These are phyloP conservation scores for Phytophthora sansomeana DNA, from an alignment of 352 stramenopile species.

Conservation along the genomic window DNA sequence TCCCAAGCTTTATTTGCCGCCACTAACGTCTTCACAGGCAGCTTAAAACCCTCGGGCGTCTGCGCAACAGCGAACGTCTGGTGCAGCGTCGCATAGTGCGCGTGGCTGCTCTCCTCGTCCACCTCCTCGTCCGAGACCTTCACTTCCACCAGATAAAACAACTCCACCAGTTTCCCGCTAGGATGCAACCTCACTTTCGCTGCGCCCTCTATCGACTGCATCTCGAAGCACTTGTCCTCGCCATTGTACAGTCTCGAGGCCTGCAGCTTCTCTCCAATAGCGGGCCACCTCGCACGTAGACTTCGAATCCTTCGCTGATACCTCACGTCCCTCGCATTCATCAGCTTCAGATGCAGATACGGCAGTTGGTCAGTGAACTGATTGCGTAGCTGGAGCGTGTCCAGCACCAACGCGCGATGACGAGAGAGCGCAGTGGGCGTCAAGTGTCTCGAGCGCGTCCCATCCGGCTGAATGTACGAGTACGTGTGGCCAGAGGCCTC, in stretches of 20 bases:
- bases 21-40: conserved; percentile 49
- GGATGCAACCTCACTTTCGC: conserved; percentile 50
- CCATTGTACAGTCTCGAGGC: conserved; percentile 43
- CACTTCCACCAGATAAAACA: conserved; percentile 47
- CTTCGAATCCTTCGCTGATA: conserved; percentile 25
- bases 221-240: conserved; percentile 49
- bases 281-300: conserved; percentile 44
- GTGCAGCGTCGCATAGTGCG: conserved; percentile 51
- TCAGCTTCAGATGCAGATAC: conserved; percentile 53
- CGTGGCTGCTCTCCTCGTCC: conserved; percentile 26
- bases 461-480: conserved; percentile 60
- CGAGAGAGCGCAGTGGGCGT: conserved; percentile 60
- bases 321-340: conserved; percentile 21
- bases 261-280: conserved; percentile 25
- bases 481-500: conserved; percentile 68
- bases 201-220: conserved; percentile 74
- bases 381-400: conserved; percentile 65
- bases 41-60: conserved; percentile 45
- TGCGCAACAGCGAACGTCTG: conserved; percentile 50
- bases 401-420: conserved; percentile 51
- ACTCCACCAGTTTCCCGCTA: conserved; percentile 48
- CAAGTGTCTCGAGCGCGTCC: conserved; percentile 60
- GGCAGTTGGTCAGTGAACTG: conserved; percentile 43
- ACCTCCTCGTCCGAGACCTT: conserved; percentile 33
- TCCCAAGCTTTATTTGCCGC: conserved; percentile 38